Conservation (phyloP, 768 basidiomycete genomes). For the Leccinum uliginosum region DNA sequence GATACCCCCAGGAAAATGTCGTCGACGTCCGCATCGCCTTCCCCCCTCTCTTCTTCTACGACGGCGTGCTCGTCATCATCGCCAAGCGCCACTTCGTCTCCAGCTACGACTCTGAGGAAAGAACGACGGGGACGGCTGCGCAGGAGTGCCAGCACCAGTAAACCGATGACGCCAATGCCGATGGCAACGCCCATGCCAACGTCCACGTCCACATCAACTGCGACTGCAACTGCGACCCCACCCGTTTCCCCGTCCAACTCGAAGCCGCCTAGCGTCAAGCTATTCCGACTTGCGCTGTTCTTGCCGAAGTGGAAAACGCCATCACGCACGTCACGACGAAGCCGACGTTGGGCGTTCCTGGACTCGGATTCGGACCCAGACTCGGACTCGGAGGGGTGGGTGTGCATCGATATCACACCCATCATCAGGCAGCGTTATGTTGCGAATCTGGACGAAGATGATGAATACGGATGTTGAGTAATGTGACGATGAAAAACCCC, state of each 20-base stretch:
- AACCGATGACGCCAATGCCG: neutral
- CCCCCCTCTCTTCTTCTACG: constrained; percentile 1
- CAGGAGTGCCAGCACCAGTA: neutral
- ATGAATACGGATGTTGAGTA: neutral
- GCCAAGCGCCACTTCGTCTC: neutral
- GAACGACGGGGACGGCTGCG: constrained; percentile 7
- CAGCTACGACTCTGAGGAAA: neutral
- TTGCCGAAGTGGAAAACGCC: constrained; percentile 15
- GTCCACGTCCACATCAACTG: neutral
- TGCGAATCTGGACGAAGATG: constrained; percentile 7
- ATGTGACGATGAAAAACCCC: neutral
- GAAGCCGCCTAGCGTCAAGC: constrained; percentile 14
- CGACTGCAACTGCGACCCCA: neutral
- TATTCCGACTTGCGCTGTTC: constrained; percentile 6
- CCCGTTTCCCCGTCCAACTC: constrained; percentile 14
- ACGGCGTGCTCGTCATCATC: neutral
- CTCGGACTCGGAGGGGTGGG: constrained; percentile 19
- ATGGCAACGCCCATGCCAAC: neutral
- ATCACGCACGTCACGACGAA: neutral
- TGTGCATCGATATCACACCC: constrained; percentile 28
- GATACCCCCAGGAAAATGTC: constrained; percentile 14
- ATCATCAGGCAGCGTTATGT: constrained; percentile 19
- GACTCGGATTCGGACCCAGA: constrained; percentile 10
- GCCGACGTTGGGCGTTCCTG: neutral
- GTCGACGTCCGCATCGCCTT: constrained; percentile 2